phyloP scores from a whole-genome alignment of 2,329 filamentous ascomycete species.

The Fusarium gaditjirri region DNA sequence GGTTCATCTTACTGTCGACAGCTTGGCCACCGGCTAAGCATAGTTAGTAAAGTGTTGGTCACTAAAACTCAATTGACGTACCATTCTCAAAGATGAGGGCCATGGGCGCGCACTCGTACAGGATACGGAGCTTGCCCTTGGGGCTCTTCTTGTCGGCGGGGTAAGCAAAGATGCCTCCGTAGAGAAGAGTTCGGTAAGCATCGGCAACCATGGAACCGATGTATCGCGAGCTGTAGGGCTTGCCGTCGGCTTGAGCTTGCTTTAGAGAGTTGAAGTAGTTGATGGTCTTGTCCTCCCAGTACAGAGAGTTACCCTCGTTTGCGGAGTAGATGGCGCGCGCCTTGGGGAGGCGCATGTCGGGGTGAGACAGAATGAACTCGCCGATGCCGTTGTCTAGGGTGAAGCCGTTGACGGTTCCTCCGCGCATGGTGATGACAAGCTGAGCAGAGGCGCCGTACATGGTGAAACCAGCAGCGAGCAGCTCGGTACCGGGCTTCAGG shows the following conservation, averaged over 20 bases:
- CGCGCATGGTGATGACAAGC: constrained; percentile 96
- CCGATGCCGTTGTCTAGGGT: constrained; percentile 96
- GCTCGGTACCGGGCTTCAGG: constrained; percentile 87
- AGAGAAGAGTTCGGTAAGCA: constrained; percentile 93
- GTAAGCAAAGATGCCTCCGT: constrained; percentile 97
- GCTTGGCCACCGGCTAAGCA: constrained; percentile 86
- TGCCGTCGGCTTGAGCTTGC: constrained; percentile 75
- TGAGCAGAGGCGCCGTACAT: constrained; percentile 99
- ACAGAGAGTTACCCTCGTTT: constrained; percentile 97
- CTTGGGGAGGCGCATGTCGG: constrained; percentile 88
- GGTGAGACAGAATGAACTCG: constrained; percentile 98
- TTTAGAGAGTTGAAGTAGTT: constrained; percentile 92
- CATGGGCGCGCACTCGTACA: constrained; percentile 99
- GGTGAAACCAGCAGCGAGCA: constrained; percentile 96
- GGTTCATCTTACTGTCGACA: constrained; percentile 87
- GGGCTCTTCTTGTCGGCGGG: constrained; percentile 98
- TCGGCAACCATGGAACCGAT: constrained; percentile 99
- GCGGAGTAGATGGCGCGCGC: constrained; percentile 92
- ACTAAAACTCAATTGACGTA: constrained; percentile 56
- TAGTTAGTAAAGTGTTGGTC: constrained; percentile 41
- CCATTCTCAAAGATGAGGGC: constrained; percentile 99
- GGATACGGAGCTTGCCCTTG: constrained; percentile 95
- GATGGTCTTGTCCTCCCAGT: constrained; percentile 91
- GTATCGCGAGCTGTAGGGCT: constrained; percentile 94
- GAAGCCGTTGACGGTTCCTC: constrained; percentile 93